These are phyloP conservation scores for Silene vulgaris DNA, from an alignment of 179 eudicot species.

Conservation along the genomic window DNA sequence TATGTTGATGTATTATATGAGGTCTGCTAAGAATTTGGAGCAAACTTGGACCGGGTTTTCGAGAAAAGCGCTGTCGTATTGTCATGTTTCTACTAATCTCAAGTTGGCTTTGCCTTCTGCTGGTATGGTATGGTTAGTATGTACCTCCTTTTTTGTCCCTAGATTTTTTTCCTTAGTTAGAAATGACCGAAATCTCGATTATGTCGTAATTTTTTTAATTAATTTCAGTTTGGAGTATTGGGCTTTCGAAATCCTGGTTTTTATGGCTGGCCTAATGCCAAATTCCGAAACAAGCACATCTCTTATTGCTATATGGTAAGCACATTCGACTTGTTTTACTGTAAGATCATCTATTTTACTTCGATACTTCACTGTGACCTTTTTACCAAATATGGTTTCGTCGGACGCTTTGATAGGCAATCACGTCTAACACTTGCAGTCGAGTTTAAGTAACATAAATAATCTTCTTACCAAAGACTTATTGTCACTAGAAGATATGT, in stretches of 20 bases:
- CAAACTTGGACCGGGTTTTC: slow-evolving; percentile 55
- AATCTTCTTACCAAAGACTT: not conserved
- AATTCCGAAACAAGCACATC: slow-evolving; percentile 53
- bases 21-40: slow-evolving; percentile 35
- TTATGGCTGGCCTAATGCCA: slow-evolving; percentile 63
- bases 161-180: not conserved
- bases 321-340: not conserved
- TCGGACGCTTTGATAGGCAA: too few relatives aligned
- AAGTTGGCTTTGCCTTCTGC: slow-evolving; percentile 66
- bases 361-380: not conserved
- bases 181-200: too few relatives aligned
- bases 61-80: slow-evolving; percentile 31
- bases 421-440: too few relatives aligned
- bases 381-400: too few relatives aligned
- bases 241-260: slow-evolving; percentile 62
- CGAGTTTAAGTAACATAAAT: not conserved
- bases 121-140: slow-evolving; percentile 66
- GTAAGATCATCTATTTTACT: not conserved
- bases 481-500: not conserved
- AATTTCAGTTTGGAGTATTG: slow-evolving; percentile 57
- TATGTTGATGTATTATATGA: slow-evolving; percentile 36
- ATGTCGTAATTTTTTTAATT: not conserved
- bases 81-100: slow-evolving; percentile 31
- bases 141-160: not conserved
- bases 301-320: slow-evolving; percentile 61